Evolutionary conservation across 176 grass and related monocot species (phyloP).

Genomic region (Hsuehochloa calcarea): DNA sequence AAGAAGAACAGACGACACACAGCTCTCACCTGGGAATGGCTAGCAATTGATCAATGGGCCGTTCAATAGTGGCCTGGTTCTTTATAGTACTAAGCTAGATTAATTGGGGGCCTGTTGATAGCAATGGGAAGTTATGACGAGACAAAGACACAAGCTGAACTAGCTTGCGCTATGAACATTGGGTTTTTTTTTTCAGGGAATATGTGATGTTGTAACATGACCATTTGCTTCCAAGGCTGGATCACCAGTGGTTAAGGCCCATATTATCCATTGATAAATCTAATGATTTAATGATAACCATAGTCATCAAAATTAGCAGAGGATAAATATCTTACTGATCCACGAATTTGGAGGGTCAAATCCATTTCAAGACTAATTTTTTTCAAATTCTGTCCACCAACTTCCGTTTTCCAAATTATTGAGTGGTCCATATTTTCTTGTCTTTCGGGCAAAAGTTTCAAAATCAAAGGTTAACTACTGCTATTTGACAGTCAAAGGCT

Average conservation of each 20-base stretch:
- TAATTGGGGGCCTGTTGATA: constrained; percentile 5
- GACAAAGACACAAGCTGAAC: constrained; percentile 8
- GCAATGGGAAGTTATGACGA: constrained; percentile 15
- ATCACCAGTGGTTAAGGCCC: constrained; percentile 11
- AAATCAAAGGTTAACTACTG: background rate
- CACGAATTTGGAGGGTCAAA: background rate
- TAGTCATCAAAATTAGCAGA: background rate
- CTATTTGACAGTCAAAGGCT: background rate
- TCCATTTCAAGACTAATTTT: background rate
- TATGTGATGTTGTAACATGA: background rate
- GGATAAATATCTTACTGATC: background rate
- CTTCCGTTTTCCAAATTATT: background rate
- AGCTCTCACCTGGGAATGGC: background rate
- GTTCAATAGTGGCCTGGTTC: constrained; percentile 1
- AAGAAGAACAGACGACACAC: background rate
- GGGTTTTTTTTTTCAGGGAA: background rate
- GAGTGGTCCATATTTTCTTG: background rate
- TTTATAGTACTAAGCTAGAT: constrained; percentile 13
- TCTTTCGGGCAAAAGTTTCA: background rate
- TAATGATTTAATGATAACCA: background rate
- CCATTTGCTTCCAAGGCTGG: constrained; percentile 11
- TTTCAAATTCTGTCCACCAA: background rate
- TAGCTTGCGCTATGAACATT: background rate
- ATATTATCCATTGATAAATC: background rate
- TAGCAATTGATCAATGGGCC: constrained; percentile 4